These are phyloP conservation scores for Acanthamoeba quina DNA, from an alignment of 208 protist species.

Conservation along the genomic window DNA sequence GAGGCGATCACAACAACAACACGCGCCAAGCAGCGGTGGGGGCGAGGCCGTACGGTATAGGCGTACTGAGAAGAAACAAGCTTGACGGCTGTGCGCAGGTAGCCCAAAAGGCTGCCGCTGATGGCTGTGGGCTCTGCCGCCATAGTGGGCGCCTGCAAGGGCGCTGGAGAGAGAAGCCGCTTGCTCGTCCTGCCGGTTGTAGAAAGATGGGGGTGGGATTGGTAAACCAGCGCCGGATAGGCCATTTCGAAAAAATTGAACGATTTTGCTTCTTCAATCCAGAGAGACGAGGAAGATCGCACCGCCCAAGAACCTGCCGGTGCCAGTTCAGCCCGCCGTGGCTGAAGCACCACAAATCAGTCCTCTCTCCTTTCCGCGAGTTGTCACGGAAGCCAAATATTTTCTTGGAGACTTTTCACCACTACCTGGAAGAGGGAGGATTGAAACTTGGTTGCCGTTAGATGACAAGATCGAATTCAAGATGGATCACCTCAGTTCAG, in stretches of 20 bases:
- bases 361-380: no score
- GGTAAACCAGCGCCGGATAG: background rate
- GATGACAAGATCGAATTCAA: no score
- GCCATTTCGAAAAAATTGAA: background rate
- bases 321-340: no score
- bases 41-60: background rate
- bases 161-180: background rate
- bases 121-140: background rate
- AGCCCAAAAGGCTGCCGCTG: background rate
- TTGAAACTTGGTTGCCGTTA: no score
- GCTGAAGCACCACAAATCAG: no score
- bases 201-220: background rate
- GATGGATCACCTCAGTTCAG: no score
- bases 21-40: background rate
- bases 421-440: no score
- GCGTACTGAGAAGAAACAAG: background rate
- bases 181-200: background rate
- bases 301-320: no score
- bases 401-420: no score
- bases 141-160: background rate
- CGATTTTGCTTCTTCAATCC: no score
- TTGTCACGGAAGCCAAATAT: no score
- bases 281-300: no score
- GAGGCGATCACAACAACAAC: background rate
- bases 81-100: conserved; percentile 14